These are phyloP conservation scores for Saitozyma sp. DNA, from an alignment of 768 basidiomycete genomes.

Conservation along the genomic window DNA sequence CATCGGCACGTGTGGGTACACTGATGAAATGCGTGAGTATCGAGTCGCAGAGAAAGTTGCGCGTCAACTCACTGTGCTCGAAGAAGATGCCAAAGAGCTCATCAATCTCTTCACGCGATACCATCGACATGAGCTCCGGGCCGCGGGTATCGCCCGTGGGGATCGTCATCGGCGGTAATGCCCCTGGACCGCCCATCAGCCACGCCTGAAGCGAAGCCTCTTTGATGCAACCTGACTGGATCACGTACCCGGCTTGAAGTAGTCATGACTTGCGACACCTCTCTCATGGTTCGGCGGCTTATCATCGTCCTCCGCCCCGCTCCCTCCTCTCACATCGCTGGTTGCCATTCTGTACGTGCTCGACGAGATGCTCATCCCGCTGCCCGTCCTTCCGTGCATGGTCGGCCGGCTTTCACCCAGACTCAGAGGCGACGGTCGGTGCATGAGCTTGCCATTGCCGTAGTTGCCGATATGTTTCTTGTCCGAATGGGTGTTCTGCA, in stretches of 20 bases:
- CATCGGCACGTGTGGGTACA: slow-evolving; percentile 65
- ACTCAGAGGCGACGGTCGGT: slow-evolving; percentile 29
- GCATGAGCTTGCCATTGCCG: slow-evolving; percentile 13
- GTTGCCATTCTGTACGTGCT: slow-evolving; percentile 31
- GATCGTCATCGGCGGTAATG: neutral
- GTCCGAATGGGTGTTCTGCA: slow-evolving; percentile 44
- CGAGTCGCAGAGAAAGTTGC: slow-evolving; percentile 64
- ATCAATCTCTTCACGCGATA: slow-evolving; percentile 82
- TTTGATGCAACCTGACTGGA: neutral
- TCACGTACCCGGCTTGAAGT: slow-evolving; percentile 81
- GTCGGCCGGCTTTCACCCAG: slow-evolving; percentile 14
- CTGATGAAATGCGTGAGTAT: slow-evolving; percentile 58
- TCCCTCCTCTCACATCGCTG: slow-evolving; percentile 53
- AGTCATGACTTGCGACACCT: slow-evolving; percentile 79
- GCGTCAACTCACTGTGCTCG: slow-evolving; percentile 54
- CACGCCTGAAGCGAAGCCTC: neutral
- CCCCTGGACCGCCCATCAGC: neutral
- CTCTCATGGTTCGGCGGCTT: slow-evolving; percentile 5
- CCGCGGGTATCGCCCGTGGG: slow-evolving; percentile 52
- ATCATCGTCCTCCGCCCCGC: slow-evolving; percentile 23
- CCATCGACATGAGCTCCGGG: slow-evolving; percentile 90
- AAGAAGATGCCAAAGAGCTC: slow-evolving; percentile 77
- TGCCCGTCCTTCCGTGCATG: slow-evolving; percentile 10
- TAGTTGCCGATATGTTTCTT: slow-evolving; percentile 11
- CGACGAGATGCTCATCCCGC: slow-evolving; percentile 11